Evolutionary conservation across 2,329 filamentous ascomycete species (phyloP).

Genomic region (Alternaria postmessia): DNA sequence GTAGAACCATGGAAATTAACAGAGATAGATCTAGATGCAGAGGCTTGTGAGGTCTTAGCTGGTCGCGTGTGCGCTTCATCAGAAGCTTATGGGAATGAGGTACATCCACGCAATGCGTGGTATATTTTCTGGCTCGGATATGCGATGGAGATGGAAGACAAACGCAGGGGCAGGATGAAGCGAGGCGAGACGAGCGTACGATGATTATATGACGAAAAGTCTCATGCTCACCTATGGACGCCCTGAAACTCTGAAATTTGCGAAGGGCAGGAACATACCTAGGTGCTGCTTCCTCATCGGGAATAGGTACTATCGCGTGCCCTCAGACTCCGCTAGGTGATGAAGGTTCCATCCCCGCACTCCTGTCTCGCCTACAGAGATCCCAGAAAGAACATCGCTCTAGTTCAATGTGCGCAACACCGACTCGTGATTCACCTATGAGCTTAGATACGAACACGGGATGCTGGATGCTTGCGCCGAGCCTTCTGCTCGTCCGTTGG

Average conservation of each 20-base stretch:
- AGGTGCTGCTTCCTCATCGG: background rate
- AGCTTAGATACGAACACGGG: background rate
- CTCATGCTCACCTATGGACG: background rate
- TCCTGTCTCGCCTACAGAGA: background rate
- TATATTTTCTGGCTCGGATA: background rate
- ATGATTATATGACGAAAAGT: background rate
- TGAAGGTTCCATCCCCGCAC: background rate
- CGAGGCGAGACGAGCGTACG: too few relatives aligned
- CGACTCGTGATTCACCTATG: background rate
- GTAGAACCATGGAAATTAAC: background rate
- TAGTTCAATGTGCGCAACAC: background rate
- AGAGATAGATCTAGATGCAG: background rate
- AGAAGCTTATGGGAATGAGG: background rate
- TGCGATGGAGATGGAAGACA: background rate
- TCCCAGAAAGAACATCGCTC: background rate
- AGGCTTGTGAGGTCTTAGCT: background rate
- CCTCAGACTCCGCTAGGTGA: background rate
- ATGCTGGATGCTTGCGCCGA: background rate
- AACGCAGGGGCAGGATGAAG: background rate
- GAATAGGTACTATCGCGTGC: background rate
- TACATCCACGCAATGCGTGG: background rate
- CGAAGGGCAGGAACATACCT: background rate
- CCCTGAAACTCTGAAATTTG: background rate
- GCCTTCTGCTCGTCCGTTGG: background rate
- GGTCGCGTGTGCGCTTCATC: background rate